Percentiles rank a stretch among this genome's conserved stretches.
These are phyloP conservation scores for Fulvia fulva DNA, from an alignment of 2,329 filamentous ascomycete genomes.

Conservation along the genomic window DNA sequence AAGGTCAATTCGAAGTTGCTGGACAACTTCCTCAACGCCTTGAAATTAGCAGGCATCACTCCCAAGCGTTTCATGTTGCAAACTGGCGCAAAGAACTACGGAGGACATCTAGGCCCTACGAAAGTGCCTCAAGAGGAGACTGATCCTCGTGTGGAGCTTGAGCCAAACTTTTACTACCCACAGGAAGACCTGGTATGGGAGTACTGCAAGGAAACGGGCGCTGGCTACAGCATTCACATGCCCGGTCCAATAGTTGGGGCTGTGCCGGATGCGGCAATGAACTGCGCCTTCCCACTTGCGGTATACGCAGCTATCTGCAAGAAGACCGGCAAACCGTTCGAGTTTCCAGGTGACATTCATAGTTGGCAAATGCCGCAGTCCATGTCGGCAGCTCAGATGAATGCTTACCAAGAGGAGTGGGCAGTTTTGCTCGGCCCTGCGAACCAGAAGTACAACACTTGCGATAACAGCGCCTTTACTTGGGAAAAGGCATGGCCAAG, in stretches of 20 bases:
- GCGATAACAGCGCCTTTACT: conserved; percentile 45
- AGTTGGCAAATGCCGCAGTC: conserved; percentile 46
- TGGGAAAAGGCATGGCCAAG: conserved; percentile 50
- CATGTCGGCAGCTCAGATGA: conserved; percentile 44
- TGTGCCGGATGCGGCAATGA: conserved; percentile 51
- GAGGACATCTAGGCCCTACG: conserved; percentile 46
- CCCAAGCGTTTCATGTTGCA: conserved; percentile 51
- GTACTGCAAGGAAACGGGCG: conserved; percentile 39
- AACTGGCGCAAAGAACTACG: conserved; percentile 53
- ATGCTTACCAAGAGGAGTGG: conserved; percentile 51
- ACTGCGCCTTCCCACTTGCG: conserved; percentile 46
- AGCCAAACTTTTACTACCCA: conserved; percentile 54
- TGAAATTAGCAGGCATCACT: conserved; percentile 40
- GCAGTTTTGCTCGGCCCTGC: conserved; percentile 40
- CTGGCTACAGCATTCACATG: conserved; percentile 46
- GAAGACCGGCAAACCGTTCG: conserved; percentile 39
- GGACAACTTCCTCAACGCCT: conserved; percentile 46
- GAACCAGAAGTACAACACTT: conserved; percentile 50
- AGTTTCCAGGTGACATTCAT: conserved; percentile 43
- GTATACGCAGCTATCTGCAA: conserved; percentile 49
- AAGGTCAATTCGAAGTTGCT: conserved; percentile 49
- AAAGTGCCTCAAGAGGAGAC: conserved; percentile 46
- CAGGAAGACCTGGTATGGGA: conserved; percentile 49
- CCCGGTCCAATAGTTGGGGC: conserved; percentile 44
- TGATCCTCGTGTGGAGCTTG: conserved; percentile 42